Evolutionary conservation across 2,329 filamentous ascomycete species (phyloP), one percentile per base, ranked within the genome.

Genomic region (Elsinoe necatrix): DNA sequence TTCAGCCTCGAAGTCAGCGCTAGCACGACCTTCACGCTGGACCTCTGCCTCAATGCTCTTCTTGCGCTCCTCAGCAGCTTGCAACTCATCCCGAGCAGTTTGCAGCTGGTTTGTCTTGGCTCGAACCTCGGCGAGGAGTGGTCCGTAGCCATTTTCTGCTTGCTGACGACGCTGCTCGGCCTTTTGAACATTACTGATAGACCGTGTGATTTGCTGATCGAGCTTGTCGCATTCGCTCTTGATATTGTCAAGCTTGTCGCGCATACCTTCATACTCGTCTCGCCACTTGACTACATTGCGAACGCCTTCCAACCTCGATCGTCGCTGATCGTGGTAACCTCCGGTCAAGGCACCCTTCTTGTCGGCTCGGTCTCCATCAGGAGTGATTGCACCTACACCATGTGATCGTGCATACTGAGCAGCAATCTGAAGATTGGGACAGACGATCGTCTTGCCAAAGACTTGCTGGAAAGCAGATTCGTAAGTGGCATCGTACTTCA

Each of bases 301-400:
- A 27, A 95, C 86, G 25, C 87, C 89, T 64, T 92, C 86, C n/a
- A 97, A 78, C 20, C 92, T 85, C 1, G 92, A 97, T 63, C 85
- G 86, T 31, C 87, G 82, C 9, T 87, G 82, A 67, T 98, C 93
- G 61, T 95, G 86, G 67, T 86, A 98, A 64, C 93, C 93, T 76
- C 93, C 93, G 50, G 90, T 96, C 75, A 98, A 83, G 12, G 91
- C 92, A 72, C 93, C 93, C 64, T 92, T 87, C 74, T 95, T 95
- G 73, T 96, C 95, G 1, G 90, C 91, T 29, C 89, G 89, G 71
- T 97, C 92, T 70, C 93, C 93, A 57, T 97, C 91, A 2, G 89
- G 87, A 0, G 93, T 98, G 62, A 98, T 95, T 31, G 89, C 91
- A 64, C 90, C 90, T 21, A 97, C 84, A 16, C 87, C 87, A 65